Conservation (phyloP, 2,329 filamentous ascomycete species). For the Apiospora marii region DNA sequence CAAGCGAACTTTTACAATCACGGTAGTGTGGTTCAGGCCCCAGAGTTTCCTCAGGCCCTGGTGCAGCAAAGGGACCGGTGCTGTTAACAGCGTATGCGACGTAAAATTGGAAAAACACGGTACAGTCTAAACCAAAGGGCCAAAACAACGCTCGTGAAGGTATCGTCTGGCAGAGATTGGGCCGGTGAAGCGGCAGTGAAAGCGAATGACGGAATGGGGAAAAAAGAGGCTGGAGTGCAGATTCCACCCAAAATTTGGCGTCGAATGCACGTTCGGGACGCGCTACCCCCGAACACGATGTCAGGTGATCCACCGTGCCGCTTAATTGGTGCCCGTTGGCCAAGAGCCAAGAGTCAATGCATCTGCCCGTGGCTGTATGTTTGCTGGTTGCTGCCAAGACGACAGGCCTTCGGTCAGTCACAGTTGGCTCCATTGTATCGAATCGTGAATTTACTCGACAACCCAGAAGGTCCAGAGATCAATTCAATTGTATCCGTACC, state of each 20-base stretch:
- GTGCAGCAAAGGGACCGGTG: conserved; percentile 7
- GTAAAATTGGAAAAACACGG: not conserved
- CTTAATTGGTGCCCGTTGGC: not conserved
- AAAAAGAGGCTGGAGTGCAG: conserved; percentile 17
- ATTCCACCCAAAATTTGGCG: conserved; percentile 22
- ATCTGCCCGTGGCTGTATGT: not conserved
- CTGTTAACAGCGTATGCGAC: not conserved
- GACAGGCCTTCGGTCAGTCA: not conserved
- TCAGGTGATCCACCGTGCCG: conserved; percentile 8
- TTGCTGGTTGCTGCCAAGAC: not conserved
- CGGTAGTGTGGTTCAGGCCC: conserved; percentile 3
- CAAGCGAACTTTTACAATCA: not conserved
- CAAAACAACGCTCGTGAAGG: not conserved
- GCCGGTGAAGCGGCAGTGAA: not conserved
- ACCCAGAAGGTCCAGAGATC: not conserved
- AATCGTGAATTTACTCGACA: not conserved
- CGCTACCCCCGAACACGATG: conserved; percentile 18
- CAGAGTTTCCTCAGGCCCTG: conserved; percentile 12
- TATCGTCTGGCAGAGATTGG: not conserved
- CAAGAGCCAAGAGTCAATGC: not conserved
- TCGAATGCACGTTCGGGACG: conserved; percentile 1
- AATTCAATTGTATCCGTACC: not conserved
- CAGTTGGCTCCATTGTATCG: not conserved
- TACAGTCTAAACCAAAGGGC: not conserved
- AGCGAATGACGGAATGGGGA: conserved; percentile 11